Evolutionary conservation across 805 yeast species (phyloP).

Genomic region (Pichia californica): DNA sequence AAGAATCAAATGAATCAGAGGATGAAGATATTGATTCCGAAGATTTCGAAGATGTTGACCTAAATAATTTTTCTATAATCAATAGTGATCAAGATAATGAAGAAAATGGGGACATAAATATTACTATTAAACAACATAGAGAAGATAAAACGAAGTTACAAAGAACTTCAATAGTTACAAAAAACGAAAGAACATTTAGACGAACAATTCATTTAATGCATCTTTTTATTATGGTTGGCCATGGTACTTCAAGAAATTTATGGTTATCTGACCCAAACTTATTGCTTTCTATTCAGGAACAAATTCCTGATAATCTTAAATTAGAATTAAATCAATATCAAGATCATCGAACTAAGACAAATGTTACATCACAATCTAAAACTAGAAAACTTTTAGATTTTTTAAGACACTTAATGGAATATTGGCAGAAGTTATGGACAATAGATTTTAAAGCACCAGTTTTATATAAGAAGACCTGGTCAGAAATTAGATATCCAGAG

Average conservation of each 20-base stretch:
- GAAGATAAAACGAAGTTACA: constrained; percentile 19
- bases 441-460: constrained; percentile 42
- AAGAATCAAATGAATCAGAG: constrained; percentile 19
- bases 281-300: constrained; percentile 33
- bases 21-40: constrained; percentile 34
- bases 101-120: constrained; percentile 17
- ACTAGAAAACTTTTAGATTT: constrained; percentile 73
- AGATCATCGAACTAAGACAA: constrained; percentile 15
- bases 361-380: constrained; percentile 33
- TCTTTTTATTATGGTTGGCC: constrained; percentile 53
- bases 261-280: constrained; percentile 61
- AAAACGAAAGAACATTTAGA: constrained; percentile 52
- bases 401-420: constrained; percentile 54
- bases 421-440: constrained; percentile 41
- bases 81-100: constrained; percentile 7
- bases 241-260: constrained; percentile 60
- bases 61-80: constrained; percentile 13
- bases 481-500: constrained; percentile 30
- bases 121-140: constrained; percentile 16
- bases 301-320: constrained; percentile 42
- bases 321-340: constrained; percentile 35
- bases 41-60: constrained; percentile 35
- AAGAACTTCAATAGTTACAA: constrained; percentile 33
- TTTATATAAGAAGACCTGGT: constrained; percentile 41
- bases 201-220: constrained; percentile 51